Evolutionary conservation across 441 rosid species (phyloP).

Genomic region (Hura crepitans): DNA sequence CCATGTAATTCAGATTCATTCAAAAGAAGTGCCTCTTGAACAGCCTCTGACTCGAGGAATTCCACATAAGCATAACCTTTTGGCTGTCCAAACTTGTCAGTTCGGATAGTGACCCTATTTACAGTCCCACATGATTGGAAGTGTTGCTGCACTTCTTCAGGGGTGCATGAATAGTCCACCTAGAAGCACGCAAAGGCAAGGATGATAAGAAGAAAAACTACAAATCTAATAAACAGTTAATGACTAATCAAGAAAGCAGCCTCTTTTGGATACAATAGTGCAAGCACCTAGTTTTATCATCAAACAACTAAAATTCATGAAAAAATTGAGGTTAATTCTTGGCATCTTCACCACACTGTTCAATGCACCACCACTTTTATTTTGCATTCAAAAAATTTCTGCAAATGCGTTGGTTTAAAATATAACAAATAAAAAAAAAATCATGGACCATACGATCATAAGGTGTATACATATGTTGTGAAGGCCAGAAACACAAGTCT

Average conservation of each 20-base stretch:
- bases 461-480: too few relatives aligned
- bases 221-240: slow-evolving; percentile 9
- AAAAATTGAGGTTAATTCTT: not conserved
- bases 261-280: not conserved
- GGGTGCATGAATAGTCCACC: slow-evolving; percentile 66
- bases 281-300: slow-evolving; percentile 3
- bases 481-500: not conserved
- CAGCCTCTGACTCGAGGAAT: slow-evolving; percentile 56
- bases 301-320: not conserved
- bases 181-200: slow-evolving; percentile 21
- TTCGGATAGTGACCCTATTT: slow-evolving; percentile 58
- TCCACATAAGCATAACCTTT: slow-evolving; percentile 74
- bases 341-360: not conserved
- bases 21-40: slow-evolving; percentile 52
- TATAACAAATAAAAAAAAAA: not conserved
- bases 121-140: slow-evolving; percentile 67
- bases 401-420: not conserved
- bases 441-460: too few relatives aligned
- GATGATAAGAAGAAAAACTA: not conserved
- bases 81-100: slow-evolving; percentile 66
- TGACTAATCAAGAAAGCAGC: not conserved
- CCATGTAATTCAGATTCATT: slow-evolving; percentile 65
- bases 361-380: not conserved
- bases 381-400: not conserved
- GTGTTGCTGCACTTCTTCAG: slow-evolving; percentile 73